Evolutionary conservation across 78 protist species (phyloP).

Genomic region (Speleostelium caveatum): DNA sequence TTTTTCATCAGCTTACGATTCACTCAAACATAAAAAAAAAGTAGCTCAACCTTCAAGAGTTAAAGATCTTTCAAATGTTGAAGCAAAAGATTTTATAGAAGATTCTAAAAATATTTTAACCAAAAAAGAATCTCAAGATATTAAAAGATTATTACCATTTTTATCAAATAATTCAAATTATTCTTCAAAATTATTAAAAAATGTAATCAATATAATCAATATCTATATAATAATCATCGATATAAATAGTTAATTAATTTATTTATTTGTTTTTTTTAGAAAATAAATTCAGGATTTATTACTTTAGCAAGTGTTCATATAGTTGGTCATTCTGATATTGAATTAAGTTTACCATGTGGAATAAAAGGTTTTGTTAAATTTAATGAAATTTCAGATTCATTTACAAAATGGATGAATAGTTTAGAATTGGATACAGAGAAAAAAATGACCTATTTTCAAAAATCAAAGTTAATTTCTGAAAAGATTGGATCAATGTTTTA

Average conservation of each 20-base stretch:
- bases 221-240: background rate
- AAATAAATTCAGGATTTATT: conserved; percentile 36
- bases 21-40: conserved; percentile 26
- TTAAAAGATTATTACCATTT: conserved; percentile 36
- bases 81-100: conserved; percentile 20
- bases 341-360: conserved; percentile 58
- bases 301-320: conserved; percentile 37
- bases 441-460: background rate
- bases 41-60: background rate
- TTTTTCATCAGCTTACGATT: conserved; percentile 30
- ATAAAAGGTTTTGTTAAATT: conserved; percentile 59
- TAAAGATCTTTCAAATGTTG: background rate
- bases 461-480: conserved; percentile 15
- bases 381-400: conserved; percentile 63
- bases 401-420: conserved; percentile 29
- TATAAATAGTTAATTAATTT: background rate
- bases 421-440: background rate
- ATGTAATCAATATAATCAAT: conserved; percentile 7
- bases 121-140: conserved; percentile 42
- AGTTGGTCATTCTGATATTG: conserved; percentile 32
- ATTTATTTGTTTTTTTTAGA: background rate
- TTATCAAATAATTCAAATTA: background rate
- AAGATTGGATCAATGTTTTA: conserved; percentile 45
- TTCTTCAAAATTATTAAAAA: conserved; percentile 16
- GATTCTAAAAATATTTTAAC: conserved; percentile 5